Percentiles rank a stretch among this genome's conserved stretches.
These are phyloP conservation scores for Coccinonectria pachysandricola DNA, from an alignment of 2,329 filamentous ascomycete species.

Conservation along the genomic window DNA sequence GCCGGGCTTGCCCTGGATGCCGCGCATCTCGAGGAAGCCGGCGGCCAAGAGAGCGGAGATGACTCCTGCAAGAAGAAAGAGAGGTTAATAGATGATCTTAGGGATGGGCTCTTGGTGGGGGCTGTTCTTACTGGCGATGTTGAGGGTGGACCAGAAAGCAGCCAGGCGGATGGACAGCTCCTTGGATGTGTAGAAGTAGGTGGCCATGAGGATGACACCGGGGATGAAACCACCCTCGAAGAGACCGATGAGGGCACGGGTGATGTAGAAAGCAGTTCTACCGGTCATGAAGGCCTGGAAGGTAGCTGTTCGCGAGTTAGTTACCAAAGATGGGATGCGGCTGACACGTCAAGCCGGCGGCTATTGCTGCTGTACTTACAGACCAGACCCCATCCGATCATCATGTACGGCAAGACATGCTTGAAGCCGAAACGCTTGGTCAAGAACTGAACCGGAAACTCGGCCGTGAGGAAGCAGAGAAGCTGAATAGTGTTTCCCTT, in stretches of 20 bases:
- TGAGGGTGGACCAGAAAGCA: slow-evolving; percentile 54
- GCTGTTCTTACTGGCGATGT: slow-evolving; percentile 26
- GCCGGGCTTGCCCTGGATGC: slow-evolving; percentile 34
- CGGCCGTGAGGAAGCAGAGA: slow-evolving; percentile 41
- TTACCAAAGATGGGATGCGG: too few species aligned
- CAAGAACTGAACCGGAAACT: slow-evolving; percentile 48
- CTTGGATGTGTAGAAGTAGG: slow-evolving; percentile 61
- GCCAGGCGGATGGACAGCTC: slow-evolving; percentile 58
- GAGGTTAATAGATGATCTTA: too few species aligned
- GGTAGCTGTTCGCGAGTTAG: slow-evolving; percentile 19
- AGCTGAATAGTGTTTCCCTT: slow-evolving; percentile 45
- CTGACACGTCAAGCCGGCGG: too few species aligned
- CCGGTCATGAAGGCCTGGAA: slow-evolving; percentile 42
- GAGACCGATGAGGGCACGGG: slow-evolving; percentile 41
- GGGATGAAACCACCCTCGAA: slow-evolving; percentile 50
- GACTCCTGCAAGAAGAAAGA: too few species aligned
- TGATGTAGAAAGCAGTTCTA: slow-evolving; percentile 37
- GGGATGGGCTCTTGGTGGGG: too few species aligned
- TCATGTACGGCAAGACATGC: slow-evolving; percentile 39
- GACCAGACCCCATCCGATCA: slow-evolving; percentile 39
- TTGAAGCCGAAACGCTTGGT: slow-evolving; percentile 49
- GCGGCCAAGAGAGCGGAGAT: slow-evolving; percentile 38
- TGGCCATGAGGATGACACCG: slow-evolving; percentile 53
- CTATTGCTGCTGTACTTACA: slow-evolving; percentile 22
- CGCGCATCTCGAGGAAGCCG: slow-evolving; percentile 39